These are phyloP conservation scores for Castanospermum australe DNA, from an alignment of 306 rosid genomes.

Conservation along the genomic window DNA sequence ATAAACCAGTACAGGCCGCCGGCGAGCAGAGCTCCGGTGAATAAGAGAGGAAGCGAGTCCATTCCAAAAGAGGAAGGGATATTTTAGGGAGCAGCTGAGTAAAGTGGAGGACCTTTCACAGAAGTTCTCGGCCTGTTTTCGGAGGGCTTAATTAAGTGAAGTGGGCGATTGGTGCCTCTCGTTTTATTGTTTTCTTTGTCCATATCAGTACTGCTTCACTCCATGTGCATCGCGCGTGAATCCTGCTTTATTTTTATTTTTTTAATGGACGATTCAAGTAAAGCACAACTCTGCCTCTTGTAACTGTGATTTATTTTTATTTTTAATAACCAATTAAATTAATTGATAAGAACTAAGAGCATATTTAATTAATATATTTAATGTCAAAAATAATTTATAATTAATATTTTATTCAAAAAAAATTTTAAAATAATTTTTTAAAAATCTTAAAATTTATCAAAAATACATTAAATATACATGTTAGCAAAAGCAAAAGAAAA, in stretches of 20 bases:
- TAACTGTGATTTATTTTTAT: too few relatives aligned
- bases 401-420: too few relatives aligned
- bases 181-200: not conserved
- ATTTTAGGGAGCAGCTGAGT: too few relatives aligned
- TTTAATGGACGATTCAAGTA: conserved; percentile 3
- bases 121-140: not conserved
- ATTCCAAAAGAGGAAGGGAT: conserved; percentile 23
- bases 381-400: too few relatives aligned
- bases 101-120: not conserved
- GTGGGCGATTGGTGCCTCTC: not conserved
- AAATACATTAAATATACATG: too few relatives aligned
- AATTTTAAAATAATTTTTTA: too few relatives aligned
- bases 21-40: conserved; percentile 79
- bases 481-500: too few relatives aligned
- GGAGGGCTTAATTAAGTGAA: not conserved
- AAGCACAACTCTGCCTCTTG: not conserved
- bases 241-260: not conserved
- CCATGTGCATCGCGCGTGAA: conserved; percentile 62
- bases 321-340: too few relatives aligned
- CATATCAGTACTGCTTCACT: not conserved
- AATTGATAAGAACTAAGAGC: too few relatives aligned
- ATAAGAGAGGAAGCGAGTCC: conserved; percentile 70
- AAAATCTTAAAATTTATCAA: too few relatives aligned
- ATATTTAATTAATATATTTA: too few relatives aligned
- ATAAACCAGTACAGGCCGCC: conserved; percentile 92